These are phyloP conservation scores for Coemansia sp. DNA, from an alignment of 192 early-diverging fungal species.

Conservation along the genomic window DNA sequence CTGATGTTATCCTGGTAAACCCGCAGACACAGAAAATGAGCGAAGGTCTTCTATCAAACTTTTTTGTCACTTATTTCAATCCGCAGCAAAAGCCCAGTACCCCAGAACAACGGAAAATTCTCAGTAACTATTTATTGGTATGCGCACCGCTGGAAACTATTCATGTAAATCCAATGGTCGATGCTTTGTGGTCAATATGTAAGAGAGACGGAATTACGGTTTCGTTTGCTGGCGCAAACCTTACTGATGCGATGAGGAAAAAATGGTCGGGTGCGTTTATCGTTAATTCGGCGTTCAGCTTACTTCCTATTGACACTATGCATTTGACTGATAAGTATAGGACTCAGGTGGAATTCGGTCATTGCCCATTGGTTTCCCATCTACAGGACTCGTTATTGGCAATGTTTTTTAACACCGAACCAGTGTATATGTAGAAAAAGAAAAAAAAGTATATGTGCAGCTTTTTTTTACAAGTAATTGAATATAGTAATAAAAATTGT, in stretches of 20 bases:
- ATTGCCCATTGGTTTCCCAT: slow-evolving; percentile 29
- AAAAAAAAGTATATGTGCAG: too few relatives aligned
- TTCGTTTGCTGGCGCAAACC: slow-evolving; percentile 24
- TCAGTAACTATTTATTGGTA: slow-evolving; percentile 26
- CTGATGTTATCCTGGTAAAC: slow-evolving; percentile 30
- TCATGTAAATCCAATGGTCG: slow-evolving; percentile 15
- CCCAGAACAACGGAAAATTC: slow-evolving; percentile 4
- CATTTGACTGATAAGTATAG: slow-evolving; percentile 28
- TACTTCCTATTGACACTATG: slow-evolving; percentile 48
- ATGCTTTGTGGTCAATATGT: slow-evolving; percentile 24
- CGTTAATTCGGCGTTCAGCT: slow-evolving; percentile 15
- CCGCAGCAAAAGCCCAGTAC: background rate
- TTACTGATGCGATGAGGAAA: slow-evolving; percentile 21
- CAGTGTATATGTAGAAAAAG: background rate
- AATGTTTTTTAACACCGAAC: background rate
- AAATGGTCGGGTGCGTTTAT: slow-evolving; percentile 39
- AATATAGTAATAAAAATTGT: too few relatives aligned
- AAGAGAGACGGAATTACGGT: slow-evolving; percentile 28
- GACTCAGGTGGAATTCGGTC: slow-evolving; percentile 22
- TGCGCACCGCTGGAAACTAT: slow-evolving; percentile 31
- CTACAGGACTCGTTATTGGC: slow-evolving; percentile 10
- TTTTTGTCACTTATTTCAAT: slow-evolving; percentile 24
- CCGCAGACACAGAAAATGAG: slow-evolving; percentile 28
- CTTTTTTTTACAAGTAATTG: too few relatives aligned
- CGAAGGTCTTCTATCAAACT: slow-evolving; percentile 38